These are phyloP conservation scores for Ramaria sp. DNA, from an alignment of 768 basidiomycete species.

Conservation along the genomic window DNA sequence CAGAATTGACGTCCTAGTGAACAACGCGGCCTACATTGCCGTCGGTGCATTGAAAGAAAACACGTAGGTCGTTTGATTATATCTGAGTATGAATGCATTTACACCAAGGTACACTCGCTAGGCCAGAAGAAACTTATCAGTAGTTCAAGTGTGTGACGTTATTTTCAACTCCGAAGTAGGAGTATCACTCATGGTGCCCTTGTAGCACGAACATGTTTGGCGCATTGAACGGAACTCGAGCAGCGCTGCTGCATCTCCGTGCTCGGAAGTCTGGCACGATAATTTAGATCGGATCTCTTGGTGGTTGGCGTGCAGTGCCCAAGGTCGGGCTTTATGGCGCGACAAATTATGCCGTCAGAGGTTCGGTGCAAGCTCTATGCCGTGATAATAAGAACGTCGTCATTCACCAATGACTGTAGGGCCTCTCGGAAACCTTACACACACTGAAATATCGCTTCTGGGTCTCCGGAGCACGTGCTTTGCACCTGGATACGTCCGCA, in stretches of 20 bases:
- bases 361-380: too few species aligned
- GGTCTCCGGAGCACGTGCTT: slow-evolving; percentile 8
- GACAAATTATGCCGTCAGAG: slow-evolving; percentile 29
- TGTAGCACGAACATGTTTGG: slow-evolving; percentile 34
- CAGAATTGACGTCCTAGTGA: slow-evolving; percentile 34
- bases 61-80: too few species aligned
- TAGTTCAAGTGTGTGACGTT: slow-evolving; percentile 17
- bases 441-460: slow-evolving; percentile 16
- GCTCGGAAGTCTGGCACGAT: slow-evolving; percentile 31
- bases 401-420: slow-evolving; percentile 11
- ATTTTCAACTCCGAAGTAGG: neutral
- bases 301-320: slow-evolving; percentile 12
- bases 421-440: slow-evolving; percentile 16
- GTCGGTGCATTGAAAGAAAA: slow-evolving; percentile 21
- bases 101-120: slow-evolving; percentile 3
- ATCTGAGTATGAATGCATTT: too few species aligned
- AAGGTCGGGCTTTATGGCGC: slow-evolving; percentile 25
- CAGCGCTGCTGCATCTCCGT: slow-evolving; percentile 39
- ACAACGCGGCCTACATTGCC: slow-evolving; percentile 33
- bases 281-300: slow-evolving; percentile 32
- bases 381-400: too few species aligned
- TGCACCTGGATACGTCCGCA: slow-evolving; percentile 18
- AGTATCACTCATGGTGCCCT: neutral
- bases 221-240: slow-evolving; percentile 27
- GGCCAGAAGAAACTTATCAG: slow-evolving; percentile 18